Base-by-base conservation (phyloP, 306 rosid genomes). In the Trifolium repens region DNA sequence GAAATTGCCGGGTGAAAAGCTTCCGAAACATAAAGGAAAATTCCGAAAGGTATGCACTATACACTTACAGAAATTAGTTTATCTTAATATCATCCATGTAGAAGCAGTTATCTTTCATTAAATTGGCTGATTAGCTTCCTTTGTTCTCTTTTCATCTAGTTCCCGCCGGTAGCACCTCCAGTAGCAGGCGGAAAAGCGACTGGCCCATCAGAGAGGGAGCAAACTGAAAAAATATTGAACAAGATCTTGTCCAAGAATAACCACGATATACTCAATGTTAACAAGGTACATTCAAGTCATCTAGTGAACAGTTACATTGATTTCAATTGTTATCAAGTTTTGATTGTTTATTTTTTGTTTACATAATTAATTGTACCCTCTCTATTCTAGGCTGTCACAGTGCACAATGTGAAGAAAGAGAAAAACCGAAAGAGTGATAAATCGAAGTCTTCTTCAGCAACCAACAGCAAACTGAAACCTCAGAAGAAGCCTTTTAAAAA, bases 101-200 rank as follows among this genome's bases (percentile, higher is more conserved):
- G 42, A 78, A 67, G 47, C 67, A 30, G n/a, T 46, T 64, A 37
- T 72, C 30, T 49, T 65, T 68, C 22, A 1, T 42, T 79, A 53
- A 39, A 60, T 49, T 82, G 40, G 7, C 76, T 74, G 37, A 40
- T 19, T 75, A 22, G 15, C 67, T 81, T 68, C 24, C 17, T 26
- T 19, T 79, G 43, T 72, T 69, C 8, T 75, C 44, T 76, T 70
- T 77, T 71, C 57, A 19, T 84, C 67, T 82, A 94, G 98, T 94
- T 92, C 87, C 74, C 90, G 72, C 99, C 99, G 1, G 99, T 92
- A 19, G 93, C 84, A n/a, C 74, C 90, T 69, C 99, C 99, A 0
- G 99, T 90, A 26, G 93, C 84, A n/a, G 92, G 85, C 80, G 90
- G 91, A 75, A 74, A 73, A 14, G 96, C 93, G 40, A 71, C 79